A percentile compares a stretch with the other conserved stretches of the same genome.
Evolutionary conservation across 352 stramenopile genomes (phyloP).

Genomic region (Phytopythium mirpurense): DNA sequence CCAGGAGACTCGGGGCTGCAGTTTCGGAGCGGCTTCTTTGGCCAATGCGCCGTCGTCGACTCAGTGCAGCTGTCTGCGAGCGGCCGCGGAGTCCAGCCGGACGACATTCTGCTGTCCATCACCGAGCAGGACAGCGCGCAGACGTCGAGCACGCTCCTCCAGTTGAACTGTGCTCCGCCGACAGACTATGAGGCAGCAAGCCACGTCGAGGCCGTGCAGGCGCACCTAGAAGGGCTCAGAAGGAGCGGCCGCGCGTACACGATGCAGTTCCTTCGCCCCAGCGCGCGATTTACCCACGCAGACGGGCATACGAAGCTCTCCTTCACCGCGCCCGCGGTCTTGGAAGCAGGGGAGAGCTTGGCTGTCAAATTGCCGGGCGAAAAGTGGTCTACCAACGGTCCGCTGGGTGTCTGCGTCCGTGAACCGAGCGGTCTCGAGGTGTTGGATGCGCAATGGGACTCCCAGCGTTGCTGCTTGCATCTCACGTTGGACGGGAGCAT

Average conservation of each 20-base stretch:
- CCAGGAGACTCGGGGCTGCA: slow-evolving; percentile 32
- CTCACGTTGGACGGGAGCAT: slow-evolving; percentile 32
- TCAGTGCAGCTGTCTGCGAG: slow-evolving; percentile 20
- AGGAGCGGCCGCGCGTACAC: slow-evolving; percentile 26
- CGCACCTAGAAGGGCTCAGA: slow-evolving; percentile 10
- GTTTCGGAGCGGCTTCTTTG: slow-evolving; percentile 53
- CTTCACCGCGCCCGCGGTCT: slow-evolving; percentile 21
- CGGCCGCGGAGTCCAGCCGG: slow-evolving; percentile 3
- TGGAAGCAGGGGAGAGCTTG: slow-evolving; percentile 14
- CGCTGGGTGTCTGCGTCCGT: slow-evolving; percentile 17
- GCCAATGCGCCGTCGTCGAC: slow-evolving; percentile 42
- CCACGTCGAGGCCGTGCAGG: too few species aligned
- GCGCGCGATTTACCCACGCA: slow-evolving; percentile 47
- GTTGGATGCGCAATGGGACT: slow-evolving; percentile 40
- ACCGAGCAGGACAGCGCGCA: slow-evolving; percentile 22
- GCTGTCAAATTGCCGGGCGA: slow-evolving; percentile 43
- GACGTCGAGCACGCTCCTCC: too few species aligned
- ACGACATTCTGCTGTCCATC: slow-evolving; percentile 45
- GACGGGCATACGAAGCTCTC: slow-evolving; percentile 34
- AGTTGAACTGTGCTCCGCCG: too few species aligned
- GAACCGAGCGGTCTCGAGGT: slow-evolving; percentile 23
- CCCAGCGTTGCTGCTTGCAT: slow-evolving; percentile 26
- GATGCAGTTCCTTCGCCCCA: slow-evolving; percentile 49
- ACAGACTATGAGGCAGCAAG: too few species aligned
- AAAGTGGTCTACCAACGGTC: slow-evolving; percentile 31